These are phyloP conservation scores for Talaromyces sp. DNA, from an alignment of 2,329 filamentous ascomycete genomes.

Conservation along the genomic window DNA sequence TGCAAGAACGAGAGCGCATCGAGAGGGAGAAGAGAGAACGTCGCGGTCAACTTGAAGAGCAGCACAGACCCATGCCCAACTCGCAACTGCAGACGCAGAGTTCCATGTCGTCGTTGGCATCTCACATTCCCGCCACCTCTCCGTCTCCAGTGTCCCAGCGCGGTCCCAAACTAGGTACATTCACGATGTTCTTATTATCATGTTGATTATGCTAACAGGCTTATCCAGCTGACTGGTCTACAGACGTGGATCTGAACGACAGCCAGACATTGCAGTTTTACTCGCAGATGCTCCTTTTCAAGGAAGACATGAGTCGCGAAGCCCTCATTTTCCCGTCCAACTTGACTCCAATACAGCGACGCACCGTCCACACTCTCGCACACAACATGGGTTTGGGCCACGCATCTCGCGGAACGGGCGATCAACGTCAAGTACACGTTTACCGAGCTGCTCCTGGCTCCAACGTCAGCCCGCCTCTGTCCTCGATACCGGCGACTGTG, in stretches of 20 bases:
- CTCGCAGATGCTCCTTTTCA: slow-evolving; percentile 83
- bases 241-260: slow-evolving; percentile 86
- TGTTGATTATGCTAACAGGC: background rate
- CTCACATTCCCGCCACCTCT: slow-evolving; percentile 58
- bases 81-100: slow-evolving; percentile 73
- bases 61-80: slow-evolving; percentile 69
- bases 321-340: slow-evolving; percentile 77
- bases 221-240: slow-evolving; percentile 17
- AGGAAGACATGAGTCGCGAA: slow-evolving; percentile 70
- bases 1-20: slow-evolving; percentile 90
- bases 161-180: slow-evolving; percentile 33
- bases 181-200: background rate
- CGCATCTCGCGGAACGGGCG: slow-evolving; percentile 79
- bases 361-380: slow-evolving; percentile 87
- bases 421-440: slow-evolving; percentile 85
- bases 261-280: slow-evolving; percentile 82
- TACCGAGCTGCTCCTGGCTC: slow-evolving; percentile 53
- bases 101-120: slow-evolving; percentile 74
- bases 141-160: slow-evolving; percentile 62
- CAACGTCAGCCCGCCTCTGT: slow-evolving; percentile 57
- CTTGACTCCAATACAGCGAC: slow-evolving; percentile 75
- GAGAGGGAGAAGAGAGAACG: slow-evolving; percentile 96
- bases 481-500: slow-evolving; percentile 53
- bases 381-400: slow-evolving; percentile 94
- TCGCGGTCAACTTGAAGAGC: slow-evolving; percentile 91